phyloP scores from a whole-genome alignment of 2,329 filamentous ascomycete species.

The Xylaria sp. region DNA sequence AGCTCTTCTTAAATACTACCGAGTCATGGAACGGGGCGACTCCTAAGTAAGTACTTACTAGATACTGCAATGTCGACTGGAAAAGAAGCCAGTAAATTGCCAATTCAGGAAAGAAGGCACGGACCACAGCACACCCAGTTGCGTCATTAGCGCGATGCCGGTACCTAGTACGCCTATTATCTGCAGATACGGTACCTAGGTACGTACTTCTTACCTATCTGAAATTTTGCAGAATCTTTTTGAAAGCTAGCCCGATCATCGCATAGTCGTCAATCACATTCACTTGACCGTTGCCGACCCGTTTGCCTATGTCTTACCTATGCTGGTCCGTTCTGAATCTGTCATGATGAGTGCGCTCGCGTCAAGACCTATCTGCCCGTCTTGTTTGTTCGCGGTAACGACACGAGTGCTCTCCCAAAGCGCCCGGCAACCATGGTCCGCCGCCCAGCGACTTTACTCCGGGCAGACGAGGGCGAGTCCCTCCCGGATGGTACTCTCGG shows the following conservation, averaged over 20 bases:
- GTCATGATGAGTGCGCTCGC: constrained; percentile 42
- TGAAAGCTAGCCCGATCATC: neutral
- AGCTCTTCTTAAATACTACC: too few species aligned
- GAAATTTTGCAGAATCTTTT: constrained; percentile 26
- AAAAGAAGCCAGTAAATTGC: constrained; percentile 2
- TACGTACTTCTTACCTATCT: neutral
- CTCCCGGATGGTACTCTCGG: constrained; percentile 69
- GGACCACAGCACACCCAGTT: constrained; percentile 14
- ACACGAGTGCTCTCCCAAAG: constrained; percentile 33
- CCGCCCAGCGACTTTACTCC: constrained; percentile 42
- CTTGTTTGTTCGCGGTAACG: constrained; percentile 44
- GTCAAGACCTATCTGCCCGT: constrained; percentile 47
- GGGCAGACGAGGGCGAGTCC: constrained; percentile 50
- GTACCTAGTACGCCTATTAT: neutral
- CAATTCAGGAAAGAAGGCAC: constrained; percentile 32
- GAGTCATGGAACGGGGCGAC: too few species aligned
- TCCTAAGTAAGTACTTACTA: too few species aligned
- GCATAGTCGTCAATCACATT: constrained; percentile 3
- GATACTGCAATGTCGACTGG: neutral
- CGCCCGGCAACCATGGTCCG: constrained; percentile 39
- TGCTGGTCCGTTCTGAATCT: constrained; percentile 6
- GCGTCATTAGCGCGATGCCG: constrained; percentile 23
- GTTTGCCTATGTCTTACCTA: constrained; percentile 11
- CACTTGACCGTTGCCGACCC: constrained; percentile 9
- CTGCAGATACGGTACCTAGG: neutral